Evolutionary conservation across 805 yeast genomes (phyloP), one percentile per base, ranked within the genome.

Genomic region (Lachancea kluyveri): DNA sequence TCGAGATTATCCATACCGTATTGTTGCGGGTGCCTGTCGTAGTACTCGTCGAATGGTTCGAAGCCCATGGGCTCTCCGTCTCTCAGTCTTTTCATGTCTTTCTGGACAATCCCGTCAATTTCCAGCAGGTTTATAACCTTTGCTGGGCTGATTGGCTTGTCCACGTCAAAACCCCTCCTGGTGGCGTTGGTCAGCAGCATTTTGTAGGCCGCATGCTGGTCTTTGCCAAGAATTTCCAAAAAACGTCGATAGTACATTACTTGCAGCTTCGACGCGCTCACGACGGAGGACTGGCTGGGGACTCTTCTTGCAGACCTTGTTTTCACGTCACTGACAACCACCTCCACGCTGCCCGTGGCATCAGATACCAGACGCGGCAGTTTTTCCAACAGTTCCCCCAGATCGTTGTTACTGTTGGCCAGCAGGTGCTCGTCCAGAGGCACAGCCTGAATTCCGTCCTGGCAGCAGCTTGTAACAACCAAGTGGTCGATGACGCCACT

Each of bases 401-500:
- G 17, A 21, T 33, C 39, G 13, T 14, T 5, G 14, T 19, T 21
- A 9, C 28, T 25, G 17, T n/a, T 18, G 12, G 26, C 31, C 15
- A 30, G 24, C 11, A 38, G 26, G 9, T 10, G 3, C 6, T 19
- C 26, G 5, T n/a, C 19, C 20, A 37, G 21, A 4, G 26, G 31
- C 15, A 24, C 26, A 12, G 29, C 34, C 31, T 7, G 30, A n/a
- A 4, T 23, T 9, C n/a, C n/a, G 14, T 14, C 11, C 14, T 17
- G 12, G 22, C 22, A 21, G 23, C 26, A 17, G 16, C 17, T 13
- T 28, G 30, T 15, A 16, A 26, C 58, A 21, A 37, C 35, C 11
- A 77, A 37, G 37, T 68, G 68, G 52, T 79, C 88, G 16, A 79
- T 68, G 1, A 80, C 60, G 2, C 88, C 92, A 47, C 83, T 76